Conservation (phyloP, 345 rosid species). For the Rhizophora apiculata region DNA sequence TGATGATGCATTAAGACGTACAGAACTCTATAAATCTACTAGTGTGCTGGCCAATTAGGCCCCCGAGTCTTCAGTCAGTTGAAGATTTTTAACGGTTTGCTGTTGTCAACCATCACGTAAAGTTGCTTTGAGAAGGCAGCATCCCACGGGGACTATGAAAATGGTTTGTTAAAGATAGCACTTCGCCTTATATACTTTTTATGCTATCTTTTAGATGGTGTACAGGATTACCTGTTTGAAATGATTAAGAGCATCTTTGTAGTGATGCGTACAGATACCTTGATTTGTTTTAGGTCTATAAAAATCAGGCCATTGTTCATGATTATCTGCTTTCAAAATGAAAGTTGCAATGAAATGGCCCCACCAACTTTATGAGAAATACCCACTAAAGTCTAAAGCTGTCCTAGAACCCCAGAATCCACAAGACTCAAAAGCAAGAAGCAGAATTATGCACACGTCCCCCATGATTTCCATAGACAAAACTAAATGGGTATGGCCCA, state of each 20-base stretch:
- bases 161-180: constrained; percentile 6
- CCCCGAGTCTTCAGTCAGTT: constrained; percentile 1
- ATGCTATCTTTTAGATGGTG: constrained; percentile 8
- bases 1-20: constrained; percentile 12
- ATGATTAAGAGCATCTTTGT: background rate
- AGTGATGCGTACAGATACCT: background rate
- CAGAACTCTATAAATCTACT: constrained; percentile 20
- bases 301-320: constrained; percentile 25
- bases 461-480: constrained; percentile 25
- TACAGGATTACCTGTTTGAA: constrained; percentile 11
- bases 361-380: constrained; percentile 21
- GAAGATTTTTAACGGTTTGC: constrained; percentile 30
- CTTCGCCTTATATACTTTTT: background rate
- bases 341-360: constrained; percentile 15
- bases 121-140: constrained; percentile 16
- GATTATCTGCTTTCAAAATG: constrained; percentile 25
- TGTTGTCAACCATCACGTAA: constrained; percentile 29
- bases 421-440: constrained; percentile 5
- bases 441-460: constrained; percentile 10
- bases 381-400: background rate
- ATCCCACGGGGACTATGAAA: background rate
- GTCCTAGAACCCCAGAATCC: constrained; percentile 17
- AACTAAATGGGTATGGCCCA: constrained; percentile 45
- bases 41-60: constrained; percentile 23
- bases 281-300: constrained; percentile 1